Evolutionary conservation across 305 asterid genomes (phyloP).

Genomic region (Fraxinus ornus): DNA sequence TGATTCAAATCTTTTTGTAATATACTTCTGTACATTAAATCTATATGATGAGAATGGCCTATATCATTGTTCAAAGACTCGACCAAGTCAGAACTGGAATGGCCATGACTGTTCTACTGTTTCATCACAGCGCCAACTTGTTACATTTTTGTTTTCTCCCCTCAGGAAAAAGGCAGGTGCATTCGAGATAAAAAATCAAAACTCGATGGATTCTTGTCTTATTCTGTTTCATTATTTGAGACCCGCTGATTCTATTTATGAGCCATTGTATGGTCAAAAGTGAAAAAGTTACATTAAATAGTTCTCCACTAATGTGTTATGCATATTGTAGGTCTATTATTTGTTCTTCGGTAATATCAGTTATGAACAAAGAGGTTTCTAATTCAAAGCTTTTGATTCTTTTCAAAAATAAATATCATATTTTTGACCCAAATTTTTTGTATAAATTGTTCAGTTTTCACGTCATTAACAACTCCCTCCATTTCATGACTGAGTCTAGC

Average conservation of each 20-base stretch:
- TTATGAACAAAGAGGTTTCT: background rate
- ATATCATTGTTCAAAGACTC: background rate
- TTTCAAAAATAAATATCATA: background rate
- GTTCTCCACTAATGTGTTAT: background rate
- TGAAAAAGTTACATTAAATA: background rate
- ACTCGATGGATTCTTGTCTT: background rate
- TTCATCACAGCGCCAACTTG: background rate
- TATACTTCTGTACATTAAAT: background rate
- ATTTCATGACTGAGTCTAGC: background rate
- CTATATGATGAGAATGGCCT: background rate
- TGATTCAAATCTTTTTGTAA: background rate
- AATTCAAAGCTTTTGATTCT: background rate
- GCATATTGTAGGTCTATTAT: background rate
- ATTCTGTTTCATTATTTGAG: background rate
- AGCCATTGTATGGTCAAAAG: background rate
- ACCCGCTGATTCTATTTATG: background rate
- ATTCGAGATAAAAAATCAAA: background rate
- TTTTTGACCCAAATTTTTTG: background rate
- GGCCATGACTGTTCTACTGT: conserved; percentile 6
- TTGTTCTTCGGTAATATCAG: background rate
- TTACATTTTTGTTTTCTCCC: background rate
- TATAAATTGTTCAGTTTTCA: background rate
- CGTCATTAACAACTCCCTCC: background rate
- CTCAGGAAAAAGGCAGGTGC: background rate
- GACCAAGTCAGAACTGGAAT: background rate